A percentile compares a stretch with the other conserved stretches of the same genome.
Conservation (phyloP, 2,329 filamentous ascomycete genomes). For the Hypoxylon sp. region DNA sequence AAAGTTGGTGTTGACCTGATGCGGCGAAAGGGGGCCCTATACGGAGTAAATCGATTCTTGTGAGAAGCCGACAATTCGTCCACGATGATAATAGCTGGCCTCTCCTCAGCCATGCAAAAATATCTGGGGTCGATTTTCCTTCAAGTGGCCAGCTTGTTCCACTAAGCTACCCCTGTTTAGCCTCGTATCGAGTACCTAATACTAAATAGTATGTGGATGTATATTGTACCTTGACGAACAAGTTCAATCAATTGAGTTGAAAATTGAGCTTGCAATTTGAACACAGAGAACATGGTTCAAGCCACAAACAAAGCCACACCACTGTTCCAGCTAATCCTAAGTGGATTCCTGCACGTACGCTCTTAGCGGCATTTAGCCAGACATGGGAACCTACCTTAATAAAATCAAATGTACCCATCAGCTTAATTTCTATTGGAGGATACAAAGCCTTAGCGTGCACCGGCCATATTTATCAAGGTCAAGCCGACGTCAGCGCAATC, state of each 20-base stretch:
- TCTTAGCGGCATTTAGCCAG: conserved; percentile 12
- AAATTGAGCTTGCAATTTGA: too few relatives aligned
- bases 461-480: conserved; percentile 15
- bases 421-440: too few relatives aligned
- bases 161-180: conserved; percentile 42
- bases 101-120: conserved; percentile 42
- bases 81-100: conserved; percentile 45
- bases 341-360: not conserved
- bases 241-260: too few relatives aligned
- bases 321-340: too few relatives aligned
- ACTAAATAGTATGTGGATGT: too few relatives aligned
- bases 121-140: conserved; percentile 33
- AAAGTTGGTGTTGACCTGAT: conserved; percentile 26
- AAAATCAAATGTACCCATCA: too few relatives aligned
- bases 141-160: conserved; percentile 37
- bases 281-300: too few relatives aligned
- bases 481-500: conserved; percentile 31
- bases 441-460: too few relatives aligned
- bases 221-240: too few relatives aligned
- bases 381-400: not conserved
- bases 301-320: conserved; percentile 24
- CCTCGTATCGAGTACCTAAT: conserved; percentile 4
- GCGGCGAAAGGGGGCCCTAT: conserved; percentile 30
- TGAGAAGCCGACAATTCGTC: conserved; percentile 18
- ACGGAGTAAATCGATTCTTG: conserved; percentile 25